Evolutionary conservation across 192 early-diverging fungal genomes (phyloP).

Genomic region (Gryganskiella cystojenkinii): DNA sequence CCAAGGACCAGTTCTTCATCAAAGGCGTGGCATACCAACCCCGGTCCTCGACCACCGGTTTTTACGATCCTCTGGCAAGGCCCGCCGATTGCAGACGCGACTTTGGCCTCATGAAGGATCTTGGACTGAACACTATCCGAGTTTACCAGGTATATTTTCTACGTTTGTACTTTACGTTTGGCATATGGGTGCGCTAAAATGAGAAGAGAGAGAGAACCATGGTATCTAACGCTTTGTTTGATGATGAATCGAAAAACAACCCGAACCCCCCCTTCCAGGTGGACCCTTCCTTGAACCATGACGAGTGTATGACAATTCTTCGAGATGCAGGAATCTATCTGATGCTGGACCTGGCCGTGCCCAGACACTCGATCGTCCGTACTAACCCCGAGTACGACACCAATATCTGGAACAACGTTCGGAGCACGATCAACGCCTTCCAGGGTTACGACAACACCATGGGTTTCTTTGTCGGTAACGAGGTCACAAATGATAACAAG

Average conservation of each 20-base stretch:
- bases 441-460: constrained; percentile 71
- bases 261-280: constrained; percentile 29
- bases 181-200: background rate
- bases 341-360: constrained; percentile 72
- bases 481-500: constrained; percentile 72
- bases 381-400: constrained; percentile 67
- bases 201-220: constrained; percentile 5
- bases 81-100: constrained; percentile 69
- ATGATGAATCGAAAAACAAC: background rate
- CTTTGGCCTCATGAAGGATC: constrained; percentile 69
- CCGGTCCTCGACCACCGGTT: constrained; percentile 48
- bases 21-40: constrained; percentile 84
- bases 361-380: constrained; percentile 73
- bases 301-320: constrained; percentile 77
- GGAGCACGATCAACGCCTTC: constrained; percentile 73
- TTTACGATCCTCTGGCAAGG: constrained; percentile 72
- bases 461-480: constrained; percentile 81
- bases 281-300: constrained; percentile 70
- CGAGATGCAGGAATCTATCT: constrained; percentile 77
- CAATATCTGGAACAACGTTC: constrained; percentile 65
- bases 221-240: background rate
- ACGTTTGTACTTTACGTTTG: background rate
- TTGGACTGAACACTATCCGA: constrained; percentile 76
- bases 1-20: constrained; percentile 80
- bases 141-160: constrained; percentile 73